Evolutionary conservation across 169 alveolate species (phyloP).

Genomic region (Eimeria brunetti): DNA sequence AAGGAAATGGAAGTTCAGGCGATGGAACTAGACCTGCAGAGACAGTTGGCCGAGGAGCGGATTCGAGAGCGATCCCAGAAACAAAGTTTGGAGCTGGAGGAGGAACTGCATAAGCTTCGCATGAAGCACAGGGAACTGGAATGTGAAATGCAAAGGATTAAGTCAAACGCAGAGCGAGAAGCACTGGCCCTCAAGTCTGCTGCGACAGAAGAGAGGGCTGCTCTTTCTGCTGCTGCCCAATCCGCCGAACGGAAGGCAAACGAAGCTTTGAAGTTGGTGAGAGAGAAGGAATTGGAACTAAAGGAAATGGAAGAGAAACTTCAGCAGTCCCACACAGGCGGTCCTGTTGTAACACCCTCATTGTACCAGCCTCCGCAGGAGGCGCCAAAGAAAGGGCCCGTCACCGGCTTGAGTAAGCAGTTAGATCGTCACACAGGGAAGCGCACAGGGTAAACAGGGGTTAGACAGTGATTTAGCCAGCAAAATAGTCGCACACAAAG

Average conservation of each 20-base stretch:
- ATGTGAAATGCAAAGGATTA: slow-evolving; percentile 2
- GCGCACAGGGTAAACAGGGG: neutral
- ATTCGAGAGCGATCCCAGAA: slow-evolving; percentile 21
- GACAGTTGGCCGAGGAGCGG: slow-evolving; percentile 49
- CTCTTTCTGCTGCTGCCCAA: slow-evolving; percentile 57
- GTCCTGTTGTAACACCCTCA: neutral
- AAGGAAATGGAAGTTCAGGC: slow-evolving; percentile 70
- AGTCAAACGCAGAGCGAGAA: slow-evolving; percentile 58
- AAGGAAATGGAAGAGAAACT: slow-evolving; percentile 24
- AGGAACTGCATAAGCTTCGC: slow-evolving; percentile 52
- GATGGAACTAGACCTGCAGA: slow-evolving; percentile 54
- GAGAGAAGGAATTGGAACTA: slow-evolving; percentile 45
- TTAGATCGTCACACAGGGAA: neutral
- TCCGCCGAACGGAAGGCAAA: slow-evolving; percentile 63
- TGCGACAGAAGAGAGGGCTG: slow-evolving; percentile 35
- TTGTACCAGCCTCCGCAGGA: neutral
- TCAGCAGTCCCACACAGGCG: slow-evolving; percentile 26
- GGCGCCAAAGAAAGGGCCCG: slow-evolving; percentile 20
- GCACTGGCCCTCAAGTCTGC: slow-evolving; percentile 64
- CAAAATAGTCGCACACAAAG: neutral
- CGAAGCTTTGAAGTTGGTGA: slow-evolving; percentile 27
- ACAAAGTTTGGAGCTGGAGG: slow-evolving; percentile 44
- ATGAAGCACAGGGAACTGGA: slow-evolving; percentile 58
- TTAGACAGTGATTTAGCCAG: neutral
- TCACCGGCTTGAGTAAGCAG: slow-evolving; percentile 43